A percentile compares a stretch with the other conserved stretches of the same genome.
Evolutionary conservation across 495 filamentous ascomycete genomes (phyloP).

Genomic region (Thermothielavioides terrestris): DNA sequence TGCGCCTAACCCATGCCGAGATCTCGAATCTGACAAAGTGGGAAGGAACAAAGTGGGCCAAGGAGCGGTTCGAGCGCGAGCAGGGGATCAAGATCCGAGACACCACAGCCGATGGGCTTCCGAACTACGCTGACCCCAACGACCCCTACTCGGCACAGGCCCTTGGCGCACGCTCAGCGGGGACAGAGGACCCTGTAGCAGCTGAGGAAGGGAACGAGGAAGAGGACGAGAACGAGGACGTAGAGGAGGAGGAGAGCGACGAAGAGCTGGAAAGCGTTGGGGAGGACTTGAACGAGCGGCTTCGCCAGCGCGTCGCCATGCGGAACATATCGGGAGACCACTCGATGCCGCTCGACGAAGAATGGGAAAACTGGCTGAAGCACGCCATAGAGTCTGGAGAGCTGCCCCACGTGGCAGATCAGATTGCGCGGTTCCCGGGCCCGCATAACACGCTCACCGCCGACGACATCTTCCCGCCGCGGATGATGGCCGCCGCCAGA

Average conservation of each 20-base stretch:
- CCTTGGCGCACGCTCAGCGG: conserved; percentile 8
- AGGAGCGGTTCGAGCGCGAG: conserved; percentile 74
- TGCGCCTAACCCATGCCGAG: conserved; percentile 67
- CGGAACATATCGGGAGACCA: conserved; percentile 52
- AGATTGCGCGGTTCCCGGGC: conserved; percentile 26
- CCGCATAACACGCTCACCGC: conserved; percentile 20
- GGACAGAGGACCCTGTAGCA: conserved; percentile 10
- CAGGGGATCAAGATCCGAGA: conserved; percentile 64
- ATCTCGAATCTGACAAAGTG: conserved; percentile 75
- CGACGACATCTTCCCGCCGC: conserved; percentile 34
- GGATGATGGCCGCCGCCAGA: conserved; percentile 37
- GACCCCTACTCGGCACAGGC: conserved; percentile 31
- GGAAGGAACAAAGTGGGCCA: conserved; percentile 89
- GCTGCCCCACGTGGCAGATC: conserved; percentile 36
- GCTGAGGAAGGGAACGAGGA: conserved; percentile 34
- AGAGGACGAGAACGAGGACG: conserved; percentile 48
- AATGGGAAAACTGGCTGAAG: conserved; percentile 82
- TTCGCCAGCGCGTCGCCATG: conserved; percentile 58
- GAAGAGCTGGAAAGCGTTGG: conserved; percentile 65
- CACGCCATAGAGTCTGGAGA: conserved; percentile 59
- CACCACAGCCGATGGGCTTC: conserved; percentile 65
- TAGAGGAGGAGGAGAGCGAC: conserved; percentile 53
- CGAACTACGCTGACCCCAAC: conserved; percentile 43
- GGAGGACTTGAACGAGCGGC: conserved; percentile 59
- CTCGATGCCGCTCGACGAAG: conserved; percentile 60